Evolutionary conservation across 805 yeast species (phyloP), one percentile per base, ranked within the genome.

Genomic region (Monosporozyma aquatica): DNA sequence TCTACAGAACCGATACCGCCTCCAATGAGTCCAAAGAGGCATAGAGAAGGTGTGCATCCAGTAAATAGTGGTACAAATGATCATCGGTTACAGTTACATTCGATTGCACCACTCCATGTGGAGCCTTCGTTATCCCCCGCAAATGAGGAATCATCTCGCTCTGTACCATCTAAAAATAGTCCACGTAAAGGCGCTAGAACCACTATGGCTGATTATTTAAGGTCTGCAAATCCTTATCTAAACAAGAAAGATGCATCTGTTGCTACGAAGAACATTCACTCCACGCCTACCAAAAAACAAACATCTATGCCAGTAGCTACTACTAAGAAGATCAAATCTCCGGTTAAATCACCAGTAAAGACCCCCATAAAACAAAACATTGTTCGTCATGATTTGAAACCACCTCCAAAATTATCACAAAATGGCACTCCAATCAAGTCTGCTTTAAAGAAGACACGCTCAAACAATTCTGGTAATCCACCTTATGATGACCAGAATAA

Each of bases 121-220:
- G n/a, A n/a, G n/a, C n/a, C n/a, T n/a, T n/a, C n/a, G n/a, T n/a
- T n/a, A n/a, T n/a, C n/a, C n/a, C n/a, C n/a, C n/a, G n/a, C n/a
- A n/a, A n/a, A n/a, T n/a, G n/a, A n/a, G n/a, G n/a, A n/a, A n/a
- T n/a, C n/a, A n/a, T n/a, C n/a, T n/a, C n/a, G n/a, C n/a, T n/a
- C n/a, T n/a, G n/a, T n/a, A n/a, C n/a, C n/a, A n/a, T n/a, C n/a
- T n/a, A n/a, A n/a, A n/a, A n/a, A n/a, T n/a, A n/a, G n/a, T n/a
- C n/a, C n/a, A n/a, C n/a, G n/a, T n/a, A n/a, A n/a, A n/a, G n/a
- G n/a, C n/a, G n/a, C n/a, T 6, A 37, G 18, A 37, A 40, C 23
- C 35, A 53, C 59, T 25, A 69, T 73, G 71, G 78, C 78, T 5
- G 71, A 71, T 43, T 69, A 70, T 40, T 47, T 73, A 17, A 67